These are phyloP conservation scores for Auriculariales sp. DNA, from an alignment of 768 basidiomycete species.

Conservation along the genomic window DNA sequence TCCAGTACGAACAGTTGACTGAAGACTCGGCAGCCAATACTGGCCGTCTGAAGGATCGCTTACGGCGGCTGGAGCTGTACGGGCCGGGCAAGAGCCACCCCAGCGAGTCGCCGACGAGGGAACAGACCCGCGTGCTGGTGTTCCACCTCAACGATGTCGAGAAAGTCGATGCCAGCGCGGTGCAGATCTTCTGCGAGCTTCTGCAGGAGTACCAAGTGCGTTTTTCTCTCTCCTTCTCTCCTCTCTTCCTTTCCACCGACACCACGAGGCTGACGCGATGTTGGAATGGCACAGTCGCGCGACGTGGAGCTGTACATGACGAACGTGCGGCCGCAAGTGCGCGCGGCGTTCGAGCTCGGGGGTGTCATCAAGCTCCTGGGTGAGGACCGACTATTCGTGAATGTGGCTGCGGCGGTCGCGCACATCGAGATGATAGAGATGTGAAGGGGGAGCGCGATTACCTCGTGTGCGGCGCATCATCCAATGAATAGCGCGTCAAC, in stretches of 20 bases:
- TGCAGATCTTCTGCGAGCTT: slow-evolving; percentile 71
- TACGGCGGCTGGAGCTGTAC: slow-evolving; percentile 79
- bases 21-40: slow-evolving; percentile 56
- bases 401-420: slow-evolving; percentile 27
- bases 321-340: slow-evolving; percentile 26
- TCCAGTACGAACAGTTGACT: neutral
- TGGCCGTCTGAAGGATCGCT: slow-evolving; percentile 81
- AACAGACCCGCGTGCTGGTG: slow-evolving; percentile 62
- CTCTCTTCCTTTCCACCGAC: neutral
- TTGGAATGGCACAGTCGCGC: slow-evolving; percentile 22
- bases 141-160: slow-evolving; percentile 94
- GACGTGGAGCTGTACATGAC: slow-evolving; percentile 37
- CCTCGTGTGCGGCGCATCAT: neutral
- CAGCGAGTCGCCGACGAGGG: slow-evolving; percentile 68
- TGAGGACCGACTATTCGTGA: slow-evolving; percentile 28
- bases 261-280: neutral
- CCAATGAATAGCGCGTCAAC: no score
- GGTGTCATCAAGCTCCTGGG: slow-evolving; percentile 37
- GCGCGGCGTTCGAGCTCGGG: slow-evolving; percentile 32
- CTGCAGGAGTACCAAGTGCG: slow-evolving; percentile 61
- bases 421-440: slow-evolving; percentile 16
- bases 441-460: neutral
- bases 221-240: neutral
- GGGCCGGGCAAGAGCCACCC: slow-evolving; percentile 72
- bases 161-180: slow-evolving; percentile 77